A percentile compares a stretch with the other conserved stretches of the same genome.
phyloP scores from a whole-genome alignment of 2,329 filamentous ascomycete genomes.

The Cyclaneusma minus region DNA sequence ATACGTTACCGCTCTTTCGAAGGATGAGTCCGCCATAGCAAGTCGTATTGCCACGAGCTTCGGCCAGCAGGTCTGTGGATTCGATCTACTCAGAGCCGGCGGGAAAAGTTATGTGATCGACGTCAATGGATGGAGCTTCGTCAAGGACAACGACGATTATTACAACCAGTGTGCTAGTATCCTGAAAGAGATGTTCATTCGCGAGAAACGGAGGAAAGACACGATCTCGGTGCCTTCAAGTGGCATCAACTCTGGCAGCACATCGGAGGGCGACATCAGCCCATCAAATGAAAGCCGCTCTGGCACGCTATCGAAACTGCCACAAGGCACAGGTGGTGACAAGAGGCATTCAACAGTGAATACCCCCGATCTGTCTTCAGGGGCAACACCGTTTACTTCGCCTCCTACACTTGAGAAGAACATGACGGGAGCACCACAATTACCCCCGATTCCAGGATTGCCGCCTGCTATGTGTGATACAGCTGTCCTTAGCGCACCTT shows the following conservation, averaged over 20 bases:
- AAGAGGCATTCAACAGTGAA: no score
- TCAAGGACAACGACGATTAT: constrained; percentile 98
- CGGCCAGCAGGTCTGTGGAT: constrained; percentile 89
- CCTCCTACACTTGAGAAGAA: no score
- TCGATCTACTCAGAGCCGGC: constrained; percentile 76
- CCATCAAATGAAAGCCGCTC: not conserved
- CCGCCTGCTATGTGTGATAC: no score
- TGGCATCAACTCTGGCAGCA: constrained; percentile 9
- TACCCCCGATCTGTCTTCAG: constrained; percentile 5
- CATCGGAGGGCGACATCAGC: constrained; percentile 2
- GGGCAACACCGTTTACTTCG: no score
- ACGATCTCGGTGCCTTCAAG: constrained; percentile 24
- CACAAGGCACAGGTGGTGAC: constrained; percentile 2
- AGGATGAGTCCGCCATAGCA: constrained; percentile 73
- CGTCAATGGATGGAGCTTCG: constrained; percentile 98
- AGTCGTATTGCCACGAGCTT: constrained; percentile 83
- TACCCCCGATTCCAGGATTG: no score
- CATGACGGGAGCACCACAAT: no score
- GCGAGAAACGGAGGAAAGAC: constrained; percentile 51
- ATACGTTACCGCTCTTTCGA: constrained; percentile 74
- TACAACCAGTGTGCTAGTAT: constrained; percentile 85
- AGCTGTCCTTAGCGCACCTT: no score
- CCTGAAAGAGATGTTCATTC: constrained; percentile 73
- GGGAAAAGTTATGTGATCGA: constrained; percentile 96
- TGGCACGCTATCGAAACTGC: not conserved